Base-by-base conservation (phyloP, 2,329 filamentous ascomycete species). In the Pseudodiploospora longispora region DNA sequence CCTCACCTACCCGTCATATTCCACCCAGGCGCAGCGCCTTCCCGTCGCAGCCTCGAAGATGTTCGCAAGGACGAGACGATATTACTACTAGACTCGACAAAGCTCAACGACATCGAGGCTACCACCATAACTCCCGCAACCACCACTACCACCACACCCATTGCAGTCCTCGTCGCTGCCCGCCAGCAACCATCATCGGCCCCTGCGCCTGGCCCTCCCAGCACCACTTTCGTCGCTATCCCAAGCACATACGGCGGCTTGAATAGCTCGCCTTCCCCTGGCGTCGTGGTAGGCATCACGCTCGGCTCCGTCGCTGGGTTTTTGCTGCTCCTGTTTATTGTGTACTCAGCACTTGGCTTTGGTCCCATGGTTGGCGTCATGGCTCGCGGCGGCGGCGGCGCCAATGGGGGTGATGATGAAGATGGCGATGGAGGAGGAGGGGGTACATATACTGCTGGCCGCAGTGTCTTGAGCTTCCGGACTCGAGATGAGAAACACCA, bases 311-410 rank as follows among this genome's bases (percentile, higher is more conserved):
- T 72, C 39, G 66, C 61, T 29, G 76, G 69, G 42, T 74, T 80
- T 57, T 57, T 79, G 30, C 62, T 80, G 31, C 49, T 78, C 9
- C 60, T 79, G 30, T 71, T 72, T 58, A 54, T 78, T 9, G 50
- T 78, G 45, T 76, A 75, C 56, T 65, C 68, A 3, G 65, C 64
- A n/a, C 59, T 76, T 30, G 69, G 71, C 47, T 63, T 69, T 30
- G 65, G 64, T 1, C 68, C 65, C 2, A 54, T 61, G 33, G 57
- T 57, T 43, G 48, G 56, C 30, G 19, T 48, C 52, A 31, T 27
- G 30, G 38, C n/a, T 40, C 27, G 38, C 35, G 36, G 19, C 19
- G 19, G 19, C 19, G 19, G 19, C 19, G 19, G 19, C 19, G 19
- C 19, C 19, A 19, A 19, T 19, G 19, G 19, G 19, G 19, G 19